Conservation (phyloP, 1,284 basidiomycete genomes). For the Rhodotorula sp. region DNA sequence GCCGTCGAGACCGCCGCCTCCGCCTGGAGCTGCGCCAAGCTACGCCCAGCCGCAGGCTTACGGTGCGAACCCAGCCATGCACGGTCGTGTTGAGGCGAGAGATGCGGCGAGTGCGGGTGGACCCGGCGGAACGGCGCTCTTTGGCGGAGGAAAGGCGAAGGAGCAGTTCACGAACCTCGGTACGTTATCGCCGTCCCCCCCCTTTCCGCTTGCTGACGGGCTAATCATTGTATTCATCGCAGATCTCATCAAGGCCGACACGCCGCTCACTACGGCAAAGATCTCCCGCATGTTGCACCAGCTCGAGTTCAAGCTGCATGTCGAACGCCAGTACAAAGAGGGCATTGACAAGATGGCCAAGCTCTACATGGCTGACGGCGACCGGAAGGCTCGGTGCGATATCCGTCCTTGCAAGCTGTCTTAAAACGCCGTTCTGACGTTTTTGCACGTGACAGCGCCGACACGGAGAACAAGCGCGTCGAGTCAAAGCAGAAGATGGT, state of each 20-base stretch:
- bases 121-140: slow-evolving; percentile 8
- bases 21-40: slow-evolving; percentile 33
- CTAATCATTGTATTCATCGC: neutral
- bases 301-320: slow-evolving; percentile 97
- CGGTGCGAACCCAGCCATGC: slow-evolving; percentile 8
- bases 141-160: slow-evolving; percentile 22
- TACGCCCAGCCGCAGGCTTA: slow-evolving; percentile 26
- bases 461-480: slow-evolving; percentile 88
- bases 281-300: slow-evolving; percentile 98
- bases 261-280: slow-evolving; percentile 91
- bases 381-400: slow-evolving; percentile 76
- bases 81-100: slow-evolving; percentile 12
- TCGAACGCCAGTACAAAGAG: slow-evolving; percentile 96
- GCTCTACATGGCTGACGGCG: slow-evolving; percentile 75
- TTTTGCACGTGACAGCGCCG: slow-evolving; percentile 47
- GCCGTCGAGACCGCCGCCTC: slow-evolving; percentile 15
- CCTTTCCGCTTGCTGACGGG: neutral
- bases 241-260: slow-evolving; percentile 97
- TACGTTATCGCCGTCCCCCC: slow-evolving; percentile 4
- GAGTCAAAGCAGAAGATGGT: slow-evolving; percentile 97
- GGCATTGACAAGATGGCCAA: slow-evolving; percentile 98
- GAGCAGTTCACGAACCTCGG: slow-evolving; percentile 43
- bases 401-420: neutral
- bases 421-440: neutral
- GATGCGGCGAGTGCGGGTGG: slow-evolving; percentile 13